Conservation (phyloP, 768 basidiomycete species). For the Tylopilus sp. region DNA sequence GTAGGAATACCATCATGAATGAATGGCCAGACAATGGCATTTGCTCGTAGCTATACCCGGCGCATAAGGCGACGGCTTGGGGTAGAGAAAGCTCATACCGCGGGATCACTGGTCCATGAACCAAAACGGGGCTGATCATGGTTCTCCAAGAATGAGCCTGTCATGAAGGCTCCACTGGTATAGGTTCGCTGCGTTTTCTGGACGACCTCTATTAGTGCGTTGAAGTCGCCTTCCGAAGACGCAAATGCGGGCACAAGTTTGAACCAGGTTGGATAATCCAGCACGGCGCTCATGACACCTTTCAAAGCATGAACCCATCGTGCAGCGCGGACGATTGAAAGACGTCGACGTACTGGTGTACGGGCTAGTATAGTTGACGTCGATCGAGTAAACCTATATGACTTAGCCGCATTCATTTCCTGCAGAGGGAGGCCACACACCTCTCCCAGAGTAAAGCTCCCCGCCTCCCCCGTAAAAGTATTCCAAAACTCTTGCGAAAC, state of each 20-base stretch:
- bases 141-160: conserved; percentile 52
- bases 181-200: conserved; percentile 34
- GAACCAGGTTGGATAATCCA: conserved; percentile 51
- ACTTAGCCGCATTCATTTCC: conserved; percentile 13
- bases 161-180: conserved; percentile 38
- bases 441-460: conserved; percentile 56
- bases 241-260: conserved; percentile 40
- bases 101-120: conserved; percentile 39
- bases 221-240: conserved; percentile 33
- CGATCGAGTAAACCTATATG: conserved; percentile 39
- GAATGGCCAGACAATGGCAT: conserved; percentile 50
- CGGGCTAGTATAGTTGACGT: conserved; percentile 35
- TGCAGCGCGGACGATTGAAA: background rate
- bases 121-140: conserved; percentile 52
- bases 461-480: conserved; percentile 44
- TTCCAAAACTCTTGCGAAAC: conserved; percentile 54
- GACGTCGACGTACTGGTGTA: conserved; percentile 38
- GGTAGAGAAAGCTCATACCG: conserved; percentile 27
- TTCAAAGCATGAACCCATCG: background rate
- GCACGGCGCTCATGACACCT: conserved; percentile 42
- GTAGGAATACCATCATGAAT: conserved; percentile 50
- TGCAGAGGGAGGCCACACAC: conserved; percentile 24
- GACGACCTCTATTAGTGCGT: conserved; percentile 27
- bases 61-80: background rate
- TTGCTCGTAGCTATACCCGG: conserved; percentile 35